phyloP scores from a whole-genome alignment of 192 early-diverging fungal species.

The Allomyces arbusculus region DNA sequence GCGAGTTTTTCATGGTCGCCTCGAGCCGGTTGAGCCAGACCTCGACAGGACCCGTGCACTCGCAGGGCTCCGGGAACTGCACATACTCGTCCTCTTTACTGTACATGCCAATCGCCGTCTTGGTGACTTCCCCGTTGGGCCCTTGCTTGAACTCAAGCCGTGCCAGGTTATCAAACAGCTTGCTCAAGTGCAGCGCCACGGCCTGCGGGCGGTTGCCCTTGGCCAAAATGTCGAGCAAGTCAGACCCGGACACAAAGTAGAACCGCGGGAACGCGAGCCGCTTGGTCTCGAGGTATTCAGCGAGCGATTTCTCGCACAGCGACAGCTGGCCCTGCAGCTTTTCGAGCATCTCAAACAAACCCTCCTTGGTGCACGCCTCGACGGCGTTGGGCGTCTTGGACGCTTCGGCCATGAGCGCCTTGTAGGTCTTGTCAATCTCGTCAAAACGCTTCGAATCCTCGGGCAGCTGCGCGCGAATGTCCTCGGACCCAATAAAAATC shows the following conservation, averaged over 20 bases:
- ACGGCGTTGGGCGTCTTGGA: constrained; percentile 94
- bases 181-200: constrained; percentile 96
- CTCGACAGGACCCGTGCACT: constrained; percentile 73
- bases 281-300: constrained; percentile 95
- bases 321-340: constrained; percentile 71
- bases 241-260: constrained; percentile 99
- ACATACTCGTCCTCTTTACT: constrained; percentile 92
- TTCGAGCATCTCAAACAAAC: constrained; percentile 88
- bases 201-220: constrained; percentile 85
- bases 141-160: constrained; percentile 59
- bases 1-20: constrained; percentile 70
- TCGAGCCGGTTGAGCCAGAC: constrained; percentile 91
- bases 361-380: constrained; percentile 79
- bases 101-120: constrained; percentile 55
- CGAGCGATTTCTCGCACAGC: constrained; percentile 95
- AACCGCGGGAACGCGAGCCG: constrained; percentile 94
- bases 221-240: constrained; percentile 98
- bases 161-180: constrained; percentile 69
- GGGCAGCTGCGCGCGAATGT: constrained; percentile 92
- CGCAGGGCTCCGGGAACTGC: constrained; percentile 50
- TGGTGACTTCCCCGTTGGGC: constrained; percentile 57
- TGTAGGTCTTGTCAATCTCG: constrained; percentile 92
- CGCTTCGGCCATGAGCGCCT: constrained; percentile 97
- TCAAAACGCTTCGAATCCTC: constrained; percentile 85
- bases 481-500: constrained; percentile 86